Evolutionary conservation across 2,329 filamentous ascomycete species (phyloP).

Genomic region (Talaromyces pinophilus): DNA sequence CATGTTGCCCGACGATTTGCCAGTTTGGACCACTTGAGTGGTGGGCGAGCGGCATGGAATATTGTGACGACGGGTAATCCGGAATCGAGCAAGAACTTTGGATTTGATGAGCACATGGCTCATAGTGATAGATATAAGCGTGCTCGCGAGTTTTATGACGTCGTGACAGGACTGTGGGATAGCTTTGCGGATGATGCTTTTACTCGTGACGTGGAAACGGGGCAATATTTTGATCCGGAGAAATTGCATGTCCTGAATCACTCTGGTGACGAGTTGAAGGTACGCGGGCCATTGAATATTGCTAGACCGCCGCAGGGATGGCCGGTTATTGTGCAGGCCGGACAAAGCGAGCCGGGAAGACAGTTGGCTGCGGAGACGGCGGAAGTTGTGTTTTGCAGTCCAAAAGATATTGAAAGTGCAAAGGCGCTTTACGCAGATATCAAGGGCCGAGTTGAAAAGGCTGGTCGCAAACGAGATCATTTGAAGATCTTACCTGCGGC

Average conservation of each 20-base stretch:
- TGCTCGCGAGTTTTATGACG: conserved; percentile 56
- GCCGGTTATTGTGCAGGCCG: conserved; percentile 59
- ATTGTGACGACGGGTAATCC: conserved; percentile 58
- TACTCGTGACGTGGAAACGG: conserved; percentile 50
- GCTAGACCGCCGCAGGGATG: conserved; percentile 56
- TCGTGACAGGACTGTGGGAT: conserved; percentile 57
- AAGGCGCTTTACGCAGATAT: conserved; percentile 56
- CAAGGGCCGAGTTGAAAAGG: conserved; percentile 50
- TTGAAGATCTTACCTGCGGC: conserved; percentile 57
- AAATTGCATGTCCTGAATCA: conserved; percentile 58
- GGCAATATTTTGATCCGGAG: conserved; percentile 54
- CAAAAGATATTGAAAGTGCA: conserved; percentile 47
- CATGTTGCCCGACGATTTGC: conserved; percentile 57
- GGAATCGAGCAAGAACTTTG: conserved; percentile 56
- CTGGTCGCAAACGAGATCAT: conserved; percentile 49
- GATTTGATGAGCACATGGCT: conserved; percentile 53
- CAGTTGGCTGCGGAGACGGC: conserved; percentile 57
- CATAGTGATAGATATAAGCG: conserved; percentile 55
- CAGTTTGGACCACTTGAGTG: conserved; percentile 54
- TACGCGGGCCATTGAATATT: conserved; percentile 55
- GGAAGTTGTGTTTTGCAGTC: conserved; percentile 56
- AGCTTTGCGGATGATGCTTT: conserved; percentile 60
- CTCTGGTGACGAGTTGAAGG: conserved; percentile 50
- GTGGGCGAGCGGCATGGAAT: conserved; percentile 56
- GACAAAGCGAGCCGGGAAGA: conserved; percentile 55